These are phyloP conservation scores for Ananas comosus DNA, from an alignment of 176 grass and related monocot genomes.

Conservation along the genomic window DNA sequence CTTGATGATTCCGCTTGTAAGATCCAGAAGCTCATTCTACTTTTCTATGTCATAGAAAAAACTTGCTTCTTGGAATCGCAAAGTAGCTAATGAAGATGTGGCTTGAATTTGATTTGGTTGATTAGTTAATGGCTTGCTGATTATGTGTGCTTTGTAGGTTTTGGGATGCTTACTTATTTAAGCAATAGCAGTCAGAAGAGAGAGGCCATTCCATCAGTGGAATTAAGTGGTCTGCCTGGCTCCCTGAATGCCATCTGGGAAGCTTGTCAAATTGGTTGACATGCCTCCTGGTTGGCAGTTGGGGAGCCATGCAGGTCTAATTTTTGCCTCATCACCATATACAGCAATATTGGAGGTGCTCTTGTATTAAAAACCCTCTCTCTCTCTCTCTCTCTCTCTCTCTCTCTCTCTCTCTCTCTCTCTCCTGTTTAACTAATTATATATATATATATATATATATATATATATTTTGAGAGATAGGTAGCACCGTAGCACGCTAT, in stretches of 20 bases:
- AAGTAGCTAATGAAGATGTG: background rate
- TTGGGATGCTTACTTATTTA: background rate
- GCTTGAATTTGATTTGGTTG: background rate
- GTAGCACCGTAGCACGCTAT: too few species aligned
- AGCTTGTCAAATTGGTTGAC: constrained; percentile 29
- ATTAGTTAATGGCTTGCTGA: background rate
- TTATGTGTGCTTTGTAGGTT: background rate
- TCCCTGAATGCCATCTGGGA: constrained; percentile 92
- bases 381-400: background rate
- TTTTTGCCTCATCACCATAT: too few species aligned
- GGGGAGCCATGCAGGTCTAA: constrained; percentile 56
- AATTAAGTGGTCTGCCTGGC: constrained; percentile 36
- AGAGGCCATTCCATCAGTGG: background rate
- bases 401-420: too few species aligned
- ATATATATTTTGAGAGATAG: too few species aligned
- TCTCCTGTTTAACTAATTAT: too few species aligned
- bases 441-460: too few species aligned
- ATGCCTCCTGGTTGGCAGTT: constrained; percentile 57
- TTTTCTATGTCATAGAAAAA: background rate
- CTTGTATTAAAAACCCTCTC: background rate
- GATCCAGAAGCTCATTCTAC: background rate
- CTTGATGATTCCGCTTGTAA: too few species aligned
- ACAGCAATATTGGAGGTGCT: too few species aligned
- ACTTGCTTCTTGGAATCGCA: background rate
- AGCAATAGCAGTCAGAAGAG: background rate